Percentiles rank a stretch among this genome's conserved stretches.
Evolutionary conservation across 1,139 yeast genomes (phyloP).

Genomic region (Yamadazyma diddensiae): DNA sequence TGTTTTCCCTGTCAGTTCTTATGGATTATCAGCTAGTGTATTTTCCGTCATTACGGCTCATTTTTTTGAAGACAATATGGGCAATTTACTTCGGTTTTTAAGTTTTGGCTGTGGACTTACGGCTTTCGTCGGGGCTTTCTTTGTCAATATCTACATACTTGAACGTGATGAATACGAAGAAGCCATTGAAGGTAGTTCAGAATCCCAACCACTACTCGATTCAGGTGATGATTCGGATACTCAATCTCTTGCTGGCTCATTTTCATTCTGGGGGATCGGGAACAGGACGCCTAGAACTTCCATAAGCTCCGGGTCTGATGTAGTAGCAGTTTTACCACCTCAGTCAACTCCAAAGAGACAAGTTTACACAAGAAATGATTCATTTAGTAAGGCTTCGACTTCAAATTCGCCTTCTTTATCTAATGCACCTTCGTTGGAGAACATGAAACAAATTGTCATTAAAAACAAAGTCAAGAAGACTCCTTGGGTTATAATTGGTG

Average conservation of each 20-base stretch:
- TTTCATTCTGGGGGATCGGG: constrained; percentile 38
- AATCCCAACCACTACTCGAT: neutral
- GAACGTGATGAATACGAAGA: constrained; percentile 20
- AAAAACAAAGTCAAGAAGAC: constrained; percentile 11
- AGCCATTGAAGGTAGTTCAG: constrained; percentile 5
- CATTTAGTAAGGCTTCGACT: constrained; percentile 8
- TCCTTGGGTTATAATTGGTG: constrained; percentile 24
- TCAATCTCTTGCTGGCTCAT: constrained; percentile 29
- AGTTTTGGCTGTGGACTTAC: constrained; percentile 36
- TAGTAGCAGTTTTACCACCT: constrained; percentile 6
- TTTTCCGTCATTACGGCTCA: constrained; percentile 45
- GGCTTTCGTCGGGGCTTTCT: constrained; percentile 37
- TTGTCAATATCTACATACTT: constrained; percentile 30
- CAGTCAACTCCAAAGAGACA: constrained; percentile 9
- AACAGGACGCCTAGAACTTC: constrained; percentile 13
- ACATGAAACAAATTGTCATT: constrained; percentile 4
- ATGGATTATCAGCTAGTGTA: constrained; percentile 49
- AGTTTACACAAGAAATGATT: constrained; percentile 14
- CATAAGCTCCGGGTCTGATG: constrained; percentile 11
- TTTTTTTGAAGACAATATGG: constrained; percentile 43
- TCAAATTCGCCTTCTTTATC: constrained; percentile 7
- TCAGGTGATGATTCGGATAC: neutral
- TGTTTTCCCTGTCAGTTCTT: constrained; percentile 57
- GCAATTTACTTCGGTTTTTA: constrained; percentile 35
- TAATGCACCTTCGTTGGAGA: constrained; percentile 5